A percentile compares a stretch with the other conserved stretches of the same genome.
These are phyloP conservation scores for Emmonsia crescens DNA, from an alignment of 2,329 filamentous ascomycete genomes.

Conservation along the genomic window DNA sequence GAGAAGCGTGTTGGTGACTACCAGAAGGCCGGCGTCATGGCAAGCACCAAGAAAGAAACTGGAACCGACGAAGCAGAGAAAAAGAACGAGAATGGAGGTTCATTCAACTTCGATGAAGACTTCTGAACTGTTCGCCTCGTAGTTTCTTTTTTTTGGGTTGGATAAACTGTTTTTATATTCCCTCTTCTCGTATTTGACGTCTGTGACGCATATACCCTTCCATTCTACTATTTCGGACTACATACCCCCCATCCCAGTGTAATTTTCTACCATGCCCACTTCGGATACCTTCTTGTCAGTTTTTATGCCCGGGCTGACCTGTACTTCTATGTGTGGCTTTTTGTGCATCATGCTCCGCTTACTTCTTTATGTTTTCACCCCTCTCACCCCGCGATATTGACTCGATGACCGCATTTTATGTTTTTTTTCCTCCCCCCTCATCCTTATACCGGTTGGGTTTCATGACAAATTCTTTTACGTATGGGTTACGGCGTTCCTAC, in stretches of 20 bases:
- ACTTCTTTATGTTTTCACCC: neutral
- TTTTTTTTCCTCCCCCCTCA: neutral
- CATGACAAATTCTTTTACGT: neutral
- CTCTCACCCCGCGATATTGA: neutral
- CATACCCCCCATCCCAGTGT: neutral
- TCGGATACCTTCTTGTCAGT: neutral
- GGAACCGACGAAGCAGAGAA: conserved; percentile 39
- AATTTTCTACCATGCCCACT: neutral
- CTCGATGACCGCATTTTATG: neutral
- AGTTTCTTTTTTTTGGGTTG: neutral
- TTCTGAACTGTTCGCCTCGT: conserved; percentile 52
- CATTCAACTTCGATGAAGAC: conserved; percentile 92
- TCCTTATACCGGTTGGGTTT: neutral
- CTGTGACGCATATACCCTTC: conserved; percentile 1
- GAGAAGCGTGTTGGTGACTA: conserved; percentile 99
- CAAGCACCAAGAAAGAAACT: conserved; percentile 70
- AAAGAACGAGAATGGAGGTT: conserved; percentile 41
- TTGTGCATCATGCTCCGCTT: neutral
- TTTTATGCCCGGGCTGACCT: neutral
- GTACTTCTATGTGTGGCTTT: neutral
- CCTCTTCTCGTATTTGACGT: conserved; percentile 3
- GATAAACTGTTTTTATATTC: neutral
- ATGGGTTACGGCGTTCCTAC: conserved; percentile 2
- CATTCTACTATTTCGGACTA: neutral
- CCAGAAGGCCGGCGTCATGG: conserved; percentile 99